These are phyloP conservation scores for Podospora pseudocomata DNA, from an alignment of 495 filamentous ascomycete species.

Conservation along the genomic window DNA sequence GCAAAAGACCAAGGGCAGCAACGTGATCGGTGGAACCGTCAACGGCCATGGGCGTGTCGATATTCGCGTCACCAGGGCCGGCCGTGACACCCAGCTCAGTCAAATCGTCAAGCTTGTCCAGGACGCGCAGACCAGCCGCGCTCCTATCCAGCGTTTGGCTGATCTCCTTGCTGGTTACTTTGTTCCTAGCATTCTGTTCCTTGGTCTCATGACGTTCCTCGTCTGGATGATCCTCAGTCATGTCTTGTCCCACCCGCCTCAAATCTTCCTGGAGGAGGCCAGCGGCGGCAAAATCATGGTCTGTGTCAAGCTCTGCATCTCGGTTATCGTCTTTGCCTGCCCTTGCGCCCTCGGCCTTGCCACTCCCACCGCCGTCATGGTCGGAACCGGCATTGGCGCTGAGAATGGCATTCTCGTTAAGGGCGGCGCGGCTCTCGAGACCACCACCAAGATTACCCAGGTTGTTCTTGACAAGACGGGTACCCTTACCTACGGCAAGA, in stretches of 20 bases:
- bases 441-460: slow-evolving; percentile 83
- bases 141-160: slow-evolving; percentile 91
- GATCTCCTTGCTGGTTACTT: slow-evolving; percentile 93
- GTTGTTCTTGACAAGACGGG: slow-evolving; percentile 99
- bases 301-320: slow-evolving; percentile 95
- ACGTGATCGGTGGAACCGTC: slow-evolving; percentile 91
- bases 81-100: slow-evolving; percentile 91
- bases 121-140: slow-evolving; percentile 89
- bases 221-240: slow-evolving; percentile 96
- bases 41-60: slow-evolving; percentile 90
- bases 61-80: slow-evolving; percentile 88
- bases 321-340: slow-evolving; percentile 97
- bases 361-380: slow-evolving; percentile 97
- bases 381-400: slow-evolving; percentile 94
- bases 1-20: slow-evolving; percentile 73
- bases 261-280: slow-evolving; percentile 75
- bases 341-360: slow-evolving; percentile 92
- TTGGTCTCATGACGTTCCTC: slow-evolving; percentile 82
- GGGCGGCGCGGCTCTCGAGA: slow-evolving; percentile 89
- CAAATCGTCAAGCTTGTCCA: slow-evolving; percentile 98
- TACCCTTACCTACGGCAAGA: slow-evolving; percentile 89
- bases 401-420: slow-evolving; percentile 97
- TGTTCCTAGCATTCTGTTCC: slow-evolving; percentile 79
- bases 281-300: slow-evolving; percentile 92
- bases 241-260: slow-evolving; percentile 71